Percentiles rank a stretch among this genome's conserved stretches.
These are phyloP conservation scores for Parathielavia hyrcaniae DNA, from an alignment of 495 filamentous ascomycete species.

Conservation along the genomic window DNA sequence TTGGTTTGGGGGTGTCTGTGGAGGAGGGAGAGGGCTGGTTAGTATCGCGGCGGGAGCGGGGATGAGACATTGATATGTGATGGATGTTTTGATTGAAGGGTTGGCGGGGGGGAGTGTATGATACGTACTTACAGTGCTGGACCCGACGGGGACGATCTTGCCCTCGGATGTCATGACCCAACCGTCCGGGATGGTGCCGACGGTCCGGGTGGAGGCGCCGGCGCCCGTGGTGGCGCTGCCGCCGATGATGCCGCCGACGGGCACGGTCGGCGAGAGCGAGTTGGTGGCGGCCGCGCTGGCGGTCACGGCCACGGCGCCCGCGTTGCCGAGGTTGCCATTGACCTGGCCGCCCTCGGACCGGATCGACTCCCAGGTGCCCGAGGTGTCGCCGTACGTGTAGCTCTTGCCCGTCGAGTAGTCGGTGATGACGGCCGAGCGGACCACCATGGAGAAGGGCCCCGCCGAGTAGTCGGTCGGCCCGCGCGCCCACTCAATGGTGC, in stretches of 20 bases:
- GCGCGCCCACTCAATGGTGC: constrained; percentile 82
- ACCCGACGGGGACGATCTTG: constrained; percentile 56
- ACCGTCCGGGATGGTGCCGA: constrained; percentile 52
- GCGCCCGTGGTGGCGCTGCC: constrained; percentile 37
- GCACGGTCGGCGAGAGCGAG: constrained; percentile 33
- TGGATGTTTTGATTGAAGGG: not conserved
- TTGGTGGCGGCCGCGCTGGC: constrained; percentile 36
- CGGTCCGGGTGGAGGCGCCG: constrained; percentile 46
- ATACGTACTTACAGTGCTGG: constrained; percentile 32
- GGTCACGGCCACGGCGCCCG: constrained; percentile 44
- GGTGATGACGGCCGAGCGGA: constrained; percentile 66
- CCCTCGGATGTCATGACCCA: constrained; percentile 70
- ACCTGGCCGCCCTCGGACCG: constrained; percentile 47
- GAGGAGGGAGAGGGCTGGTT: not conserved
- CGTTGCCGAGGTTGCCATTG: constrained; percentile 53
- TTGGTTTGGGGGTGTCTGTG: constrained; percentile 11
- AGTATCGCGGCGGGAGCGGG: not conserved
- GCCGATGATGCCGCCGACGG: constrained; percentile 56
- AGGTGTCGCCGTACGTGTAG: constrained; percentile 72
- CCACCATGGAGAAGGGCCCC: constrained; percentile 80
- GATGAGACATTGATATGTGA: not conserved
- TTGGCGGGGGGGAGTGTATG: not conserved
- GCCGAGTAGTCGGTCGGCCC: constrained; percentile 70
- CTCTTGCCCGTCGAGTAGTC: constrained; percentile 86
- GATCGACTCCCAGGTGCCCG: constrained; percentile 67